Percentiles rank a stretch among this genome's conserved stretches.
Evolutionary conservation across 139 green algal species (phyloP).

Genomic region (Chlamydomonas schloesseri): DNA sequence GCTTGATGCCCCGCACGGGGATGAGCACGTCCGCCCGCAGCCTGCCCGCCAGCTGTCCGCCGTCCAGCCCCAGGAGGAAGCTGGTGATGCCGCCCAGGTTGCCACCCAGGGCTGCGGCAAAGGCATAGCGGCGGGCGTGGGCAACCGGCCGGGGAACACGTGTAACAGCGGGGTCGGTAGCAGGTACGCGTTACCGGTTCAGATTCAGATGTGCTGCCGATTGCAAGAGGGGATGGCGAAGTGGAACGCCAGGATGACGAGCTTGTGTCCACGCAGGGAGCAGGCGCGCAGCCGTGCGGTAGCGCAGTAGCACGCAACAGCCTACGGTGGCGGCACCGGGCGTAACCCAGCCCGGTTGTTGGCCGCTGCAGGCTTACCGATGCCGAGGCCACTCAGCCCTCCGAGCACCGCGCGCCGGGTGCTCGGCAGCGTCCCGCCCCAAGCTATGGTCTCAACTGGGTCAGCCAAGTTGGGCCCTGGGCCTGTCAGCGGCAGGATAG

Average conservation of each 20-base stretch:
- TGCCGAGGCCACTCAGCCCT: slow-evolving; percentile 50
- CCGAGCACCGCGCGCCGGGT: slow-evolving; percentile 53
- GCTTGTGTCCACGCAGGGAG: too few relatives aligned
- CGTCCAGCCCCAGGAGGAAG: slow-evolving; percentile 80
- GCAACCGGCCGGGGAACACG: too few relatives aligned
- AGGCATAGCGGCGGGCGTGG: too few relatives aligned
- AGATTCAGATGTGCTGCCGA: too few relatives aligned
- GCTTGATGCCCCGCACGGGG: slow-evolving; percentile 81
- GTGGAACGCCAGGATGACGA: too few relatives aligned
- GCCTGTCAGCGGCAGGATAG: not conserved
- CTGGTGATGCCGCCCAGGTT: slow-evolving; percentile 87
- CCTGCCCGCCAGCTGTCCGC: slow-evolving; percentile 58
- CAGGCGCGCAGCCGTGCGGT: too few relatives aligned
- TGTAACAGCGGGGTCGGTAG: too few relatives aligned
- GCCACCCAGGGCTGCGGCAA: slow-evolving; percentile 78
- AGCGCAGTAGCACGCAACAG: too few relatives aligned
- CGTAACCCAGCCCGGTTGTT: too few relatives aligned
- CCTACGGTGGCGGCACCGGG: too few relatives aligned
- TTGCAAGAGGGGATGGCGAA: too few relatives aligned
- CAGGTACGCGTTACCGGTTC: too few relatives aligned
- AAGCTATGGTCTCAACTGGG: slow-evolving; percentile 61
- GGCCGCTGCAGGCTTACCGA: slow-evolving; percentile 30
- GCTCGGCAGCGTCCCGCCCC: slow-evolving; percentile 68
- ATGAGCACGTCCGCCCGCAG: slow-evolving; percentile 81
- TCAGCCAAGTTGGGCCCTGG: slow-evolving; percentile 32